phyloP scores from a whole-genome alignment of 202 grass and related monocot genomes.

The Saccharum hybrid region DNA sequence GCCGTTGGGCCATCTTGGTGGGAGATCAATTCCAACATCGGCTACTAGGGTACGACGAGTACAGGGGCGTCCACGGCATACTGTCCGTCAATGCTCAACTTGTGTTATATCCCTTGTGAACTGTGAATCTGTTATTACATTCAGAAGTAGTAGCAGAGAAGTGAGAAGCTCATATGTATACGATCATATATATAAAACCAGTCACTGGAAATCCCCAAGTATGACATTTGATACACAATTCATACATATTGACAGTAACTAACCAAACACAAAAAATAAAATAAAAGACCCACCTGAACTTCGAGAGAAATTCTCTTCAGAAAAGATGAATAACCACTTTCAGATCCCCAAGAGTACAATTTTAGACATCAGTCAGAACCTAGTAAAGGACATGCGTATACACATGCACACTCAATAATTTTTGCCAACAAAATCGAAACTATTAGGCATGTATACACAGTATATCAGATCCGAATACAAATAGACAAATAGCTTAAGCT shows the following conservation, averaged over 20 bases:
- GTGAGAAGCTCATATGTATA: neutral
- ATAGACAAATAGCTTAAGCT: neutral
- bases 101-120: slow-evolving; percentile 9
- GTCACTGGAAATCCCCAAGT: neutral
- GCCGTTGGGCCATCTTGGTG: too few species aligned
- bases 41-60: slow-evolving; percentile 48
- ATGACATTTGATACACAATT: neutral
- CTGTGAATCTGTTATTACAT: slow-evolving; percentile 36
- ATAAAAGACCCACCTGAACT: neutral
- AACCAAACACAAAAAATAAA: slow-evolving; percentile 1
- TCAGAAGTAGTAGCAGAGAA: neutral
- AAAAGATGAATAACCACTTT: neutral
- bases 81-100: slow-evolving; percentile 42
- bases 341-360: neutral
- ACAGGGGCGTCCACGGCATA: slow-evolving; percentile 70
- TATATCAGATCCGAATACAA: neutral
- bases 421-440: neutral
- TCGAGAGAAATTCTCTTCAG: neutral
- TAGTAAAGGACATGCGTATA: neutral
- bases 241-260: neutral
- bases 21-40: neutral
- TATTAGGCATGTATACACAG: neutral
- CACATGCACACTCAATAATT: neutral
- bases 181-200: slow-evolving; percentile 12
- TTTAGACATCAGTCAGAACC: neutral